These are phyloP conservation scores for Xylaria sp. DNA, from an alignment of 2,329 filamentous ascomycete genomes.

Conservation along the genomic window DNA sequence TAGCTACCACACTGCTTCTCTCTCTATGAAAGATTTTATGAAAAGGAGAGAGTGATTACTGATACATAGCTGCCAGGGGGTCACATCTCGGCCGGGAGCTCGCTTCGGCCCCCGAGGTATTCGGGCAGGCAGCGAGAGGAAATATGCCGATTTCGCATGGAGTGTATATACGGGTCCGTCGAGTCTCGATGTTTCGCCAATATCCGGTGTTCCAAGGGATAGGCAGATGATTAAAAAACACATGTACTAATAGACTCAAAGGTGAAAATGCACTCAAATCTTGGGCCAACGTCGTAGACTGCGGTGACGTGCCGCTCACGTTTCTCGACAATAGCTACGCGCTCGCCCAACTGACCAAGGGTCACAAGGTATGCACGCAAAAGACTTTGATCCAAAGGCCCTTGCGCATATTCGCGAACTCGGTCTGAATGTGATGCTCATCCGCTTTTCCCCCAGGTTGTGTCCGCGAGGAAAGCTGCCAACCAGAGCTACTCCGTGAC, in stretches of 20 bases:
- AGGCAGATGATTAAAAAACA: not conserved
- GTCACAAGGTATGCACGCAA: conserved; percentile 57
- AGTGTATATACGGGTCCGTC: conserved; percentile 60
- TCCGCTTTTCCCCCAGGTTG: conserved; percentile 39
- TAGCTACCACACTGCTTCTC: not conserved
- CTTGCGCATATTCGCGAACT: not conserved
- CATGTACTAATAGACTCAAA: conserved; percentile 28
- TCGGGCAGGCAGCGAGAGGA: conserved; percentile 48
- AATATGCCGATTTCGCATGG: conserved; percentile 46
- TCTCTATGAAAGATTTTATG: not conserved
- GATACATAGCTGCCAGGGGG: conserved; percentile 38
- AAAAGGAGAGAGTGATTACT: conserved; percentile 12
- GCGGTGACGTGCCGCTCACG: conserved; percentile 80
- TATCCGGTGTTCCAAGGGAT: not conserved
- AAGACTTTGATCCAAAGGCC: not conserved
- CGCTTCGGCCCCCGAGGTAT: conserved; percentile 51
- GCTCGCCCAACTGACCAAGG: conserved; percentile 77
- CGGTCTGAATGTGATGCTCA: not conserved
- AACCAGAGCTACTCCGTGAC: conserved; percentile 56
- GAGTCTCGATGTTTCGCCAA: not conserved
- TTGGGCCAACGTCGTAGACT: conserved; percentile 81
- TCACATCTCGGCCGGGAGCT: conserved; percentile 51
- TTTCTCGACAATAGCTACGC: conserved; percentile 82
- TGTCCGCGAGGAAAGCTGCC: conserved; percentile 51
- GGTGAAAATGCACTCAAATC: conserved; percentile 72